Conservation (phyloP, 2,329 filamentous ascomycete species). For the Triangularia setosa region DNA sequence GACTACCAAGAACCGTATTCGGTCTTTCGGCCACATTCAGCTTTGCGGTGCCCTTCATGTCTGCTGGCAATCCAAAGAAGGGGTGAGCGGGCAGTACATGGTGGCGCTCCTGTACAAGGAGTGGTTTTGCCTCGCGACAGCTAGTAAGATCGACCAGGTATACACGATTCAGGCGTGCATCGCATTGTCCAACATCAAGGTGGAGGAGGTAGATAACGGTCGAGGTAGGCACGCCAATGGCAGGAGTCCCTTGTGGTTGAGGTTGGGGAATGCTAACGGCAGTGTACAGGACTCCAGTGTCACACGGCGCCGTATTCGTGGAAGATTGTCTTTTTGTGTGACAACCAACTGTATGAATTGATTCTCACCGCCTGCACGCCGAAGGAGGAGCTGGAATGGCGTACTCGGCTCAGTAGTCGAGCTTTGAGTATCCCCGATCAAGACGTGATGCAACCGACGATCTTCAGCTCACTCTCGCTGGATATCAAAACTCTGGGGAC, state of each 20-base stretch:
- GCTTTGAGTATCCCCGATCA: conserved; percentile 47
- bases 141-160: conserved; percentile 58
- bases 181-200: conserved; percentile 57
- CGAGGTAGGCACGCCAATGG: conserved; percentile 49
- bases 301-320: conserved; percentile 83
- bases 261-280: not conserved
- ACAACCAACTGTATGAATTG: conserved; percentile 75
- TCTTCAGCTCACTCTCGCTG: conserved; percentile 63
- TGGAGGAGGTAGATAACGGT: conserved; percentile 73
- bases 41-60: conserved; percentile 81
- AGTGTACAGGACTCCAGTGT: conserved; percentile 71
- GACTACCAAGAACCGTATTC: conserved; percentile 62
- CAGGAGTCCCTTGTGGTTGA: conserved; percentile 12
- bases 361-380: conserved; percentile 82
- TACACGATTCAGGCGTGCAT: conserved; percentile 76
- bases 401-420: conserved; percentile 55
- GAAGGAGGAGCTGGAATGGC: conserved; percentile 78
- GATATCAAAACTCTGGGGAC: conserved; percentile 71
- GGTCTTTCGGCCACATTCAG: conserved; percentile 72
- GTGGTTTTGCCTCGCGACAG: conserved; percentile 70
- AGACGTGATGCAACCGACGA: conserved; percentile 42
- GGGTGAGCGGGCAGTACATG: conserved; percentile 75
- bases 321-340: conserved; percentile 82
- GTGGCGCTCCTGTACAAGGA: conserved; percentile 80
- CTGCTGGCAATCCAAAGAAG: conserved; percentile 70